Evolutionary conservation across 352 stramenopile genomes (phyloP).

Genomic region (Pythium folliculosum): DNA sequence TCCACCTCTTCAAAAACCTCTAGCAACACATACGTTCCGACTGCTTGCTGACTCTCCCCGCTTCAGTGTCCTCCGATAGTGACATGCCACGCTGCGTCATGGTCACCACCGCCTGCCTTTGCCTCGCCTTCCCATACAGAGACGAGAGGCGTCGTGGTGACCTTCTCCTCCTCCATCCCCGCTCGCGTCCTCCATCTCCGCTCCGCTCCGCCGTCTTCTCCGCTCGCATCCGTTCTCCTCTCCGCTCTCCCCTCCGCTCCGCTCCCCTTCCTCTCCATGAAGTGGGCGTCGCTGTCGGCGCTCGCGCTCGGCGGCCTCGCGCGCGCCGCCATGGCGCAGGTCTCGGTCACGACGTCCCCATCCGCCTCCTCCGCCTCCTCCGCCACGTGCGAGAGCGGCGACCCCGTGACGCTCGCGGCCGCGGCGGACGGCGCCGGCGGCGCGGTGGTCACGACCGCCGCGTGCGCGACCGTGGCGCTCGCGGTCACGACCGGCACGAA

Average conservation of each 20-base stretch:
- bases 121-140: too few species aligned
- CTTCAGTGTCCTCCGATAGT: background rate
- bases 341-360: background rate
- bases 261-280: too few species aligned
- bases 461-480: slow-evolving; percentile 38
- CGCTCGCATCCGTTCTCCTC: too few species aligned
- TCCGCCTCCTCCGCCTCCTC: background rate
- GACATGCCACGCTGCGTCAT: background rate
- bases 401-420: slow-evolving; percentile 19
- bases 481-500: slow-evolving; percentile 24
- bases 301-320: slow-evolving; percentile 82
- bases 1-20: background rate
- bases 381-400: slow-evolving; percentile 9
- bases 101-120: too few species aligned
- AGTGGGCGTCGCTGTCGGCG: slow-evolving; percentile 80
- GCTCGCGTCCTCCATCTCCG: too few species aligned
- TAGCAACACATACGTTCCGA: background rate
- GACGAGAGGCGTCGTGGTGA: too few species aligned
- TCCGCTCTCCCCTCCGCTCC: too few species aligned
- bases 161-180: too few species aligned
- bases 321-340: background rate
- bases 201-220: too few species aligned
- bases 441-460: slow-evolving; percentile 32
- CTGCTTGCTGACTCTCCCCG: background rate
- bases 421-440: slow-evolving; percentile 31